Evolutionary conservation across 2,329 filamentous ascomycete genomes (phyloP).

Genomic region (Diaporthe ampelina): DNA sequence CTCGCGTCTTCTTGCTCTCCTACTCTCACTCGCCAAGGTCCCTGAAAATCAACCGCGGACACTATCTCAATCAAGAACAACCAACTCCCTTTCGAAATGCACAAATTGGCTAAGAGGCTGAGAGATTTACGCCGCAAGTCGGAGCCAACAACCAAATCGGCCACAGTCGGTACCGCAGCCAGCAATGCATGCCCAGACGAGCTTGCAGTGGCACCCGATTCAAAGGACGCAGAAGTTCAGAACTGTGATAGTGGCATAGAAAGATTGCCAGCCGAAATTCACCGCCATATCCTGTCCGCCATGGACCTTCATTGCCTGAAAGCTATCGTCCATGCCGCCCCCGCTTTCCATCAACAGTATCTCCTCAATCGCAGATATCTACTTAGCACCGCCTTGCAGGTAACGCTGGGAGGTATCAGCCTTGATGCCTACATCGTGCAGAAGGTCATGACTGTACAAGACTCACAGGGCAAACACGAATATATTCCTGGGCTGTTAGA

Average conservation of each 20-base stretch:
- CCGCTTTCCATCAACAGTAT: slow-evolving; percentile 48
- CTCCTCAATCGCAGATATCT: slow-evolving; percentile 40
- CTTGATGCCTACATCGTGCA: slow-evolving; percentile 41
- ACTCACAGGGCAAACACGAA: background rate
- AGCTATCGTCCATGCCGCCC: slow-evolving; percentile 47
- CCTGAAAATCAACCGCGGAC: no score
- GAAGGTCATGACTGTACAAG: background rate
- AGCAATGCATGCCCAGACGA: no score
- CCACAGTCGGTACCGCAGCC: no score
- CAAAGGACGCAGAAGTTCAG: no score
- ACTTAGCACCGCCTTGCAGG: slow-evolving; percentile 43
- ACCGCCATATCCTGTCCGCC: slow-evolving; percentile 44
- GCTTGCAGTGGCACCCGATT: no score
- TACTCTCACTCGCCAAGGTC: no score
- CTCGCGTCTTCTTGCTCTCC: no score
- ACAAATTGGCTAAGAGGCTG: no score
- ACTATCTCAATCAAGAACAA: no score
- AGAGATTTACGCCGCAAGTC: no score
- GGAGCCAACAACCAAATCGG: no score
- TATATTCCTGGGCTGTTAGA: background rate
- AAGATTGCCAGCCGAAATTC: slow-evolving; percentile 47
- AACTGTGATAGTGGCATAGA: background rate
- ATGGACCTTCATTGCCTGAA: slow-evolving; percentile 43
- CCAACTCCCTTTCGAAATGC: no score
- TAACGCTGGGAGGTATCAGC: slow-evolving; percentile 41